Base-by-base conservation (phyloP, 345 rosid species). In the Cochlearia excelsa region DNA sequence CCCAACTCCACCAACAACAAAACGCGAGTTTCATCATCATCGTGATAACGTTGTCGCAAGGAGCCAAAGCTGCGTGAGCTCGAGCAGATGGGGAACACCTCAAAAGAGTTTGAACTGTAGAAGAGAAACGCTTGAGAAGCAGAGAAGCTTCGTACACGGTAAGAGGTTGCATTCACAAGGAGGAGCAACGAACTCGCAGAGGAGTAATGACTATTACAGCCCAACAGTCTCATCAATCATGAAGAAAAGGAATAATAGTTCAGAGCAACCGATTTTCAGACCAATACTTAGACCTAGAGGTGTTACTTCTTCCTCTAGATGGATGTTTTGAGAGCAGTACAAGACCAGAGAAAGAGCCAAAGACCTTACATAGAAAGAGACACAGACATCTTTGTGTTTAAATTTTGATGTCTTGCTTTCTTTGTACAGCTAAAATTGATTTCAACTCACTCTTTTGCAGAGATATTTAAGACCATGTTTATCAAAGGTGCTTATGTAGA, bases 161-260 rank as follows among this genome's bases (percentile, higher is more conserved):
- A 84, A 81, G 63, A 84, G 81, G 52, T 63, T 81, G 68, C 73
- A 82, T 52, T 84, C 96, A 26, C 96, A 77, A 59, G 97, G 85
- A 9, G 88, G 84, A 37, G 40, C 6, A 5, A 83, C 82, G 23
- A 16, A 16, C 49, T 85, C 91, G n/a, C 95, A 88, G 31, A 81
- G 97, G 80, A 93, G 97, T 63, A 84, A 84, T 49, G 97, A 88
- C 83, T 88, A 79, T 80, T 89, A 57, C 74, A 83, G 85, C 73
- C 99, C 95, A 8, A 93, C 97, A 0, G 89, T 88, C 28, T 83
- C 99, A 40, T 92, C 99, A 0, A 85, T 83, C 70, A 88, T 84
- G 97, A 92, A 92, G 79, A 88, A 88, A 46, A 76, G 85, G 43
- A 83, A 61, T 63, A 76, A 77, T 70, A 72, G 72, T 48, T 57